Evolutionary conservation across 2,329 filamentous ascomycete genomes (phyloP), one percentile per base, ranked within the genome.

Genomic region (Pezicula rhizophila): DNA sequence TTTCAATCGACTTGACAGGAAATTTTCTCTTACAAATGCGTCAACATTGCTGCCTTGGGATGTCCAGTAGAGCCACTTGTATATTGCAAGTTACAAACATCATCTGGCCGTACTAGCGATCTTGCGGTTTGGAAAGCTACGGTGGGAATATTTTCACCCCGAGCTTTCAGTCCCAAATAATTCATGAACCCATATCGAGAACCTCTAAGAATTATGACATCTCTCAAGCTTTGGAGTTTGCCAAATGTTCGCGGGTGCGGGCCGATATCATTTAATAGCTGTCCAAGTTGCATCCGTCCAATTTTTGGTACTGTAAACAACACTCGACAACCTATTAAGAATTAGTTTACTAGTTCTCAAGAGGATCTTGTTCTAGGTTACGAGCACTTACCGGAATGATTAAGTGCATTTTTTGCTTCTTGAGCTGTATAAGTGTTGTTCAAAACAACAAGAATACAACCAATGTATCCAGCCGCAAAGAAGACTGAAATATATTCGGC

Each of bases 351-450:
- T 31, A 10, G 8, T 31, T 14, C 12, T 35, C 35, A 8, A 38
- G n/a, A 15, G 11, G 8, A 10, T 34, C 15, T 7, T 47, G 26
- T n/a, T 37, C 14, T 14, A 28, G 25, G 14, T 35, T 33, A 20
- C 28, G 35, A 18, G 11, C 15, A 64, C 72, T 54, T 67, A 85
- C 82, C 80, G 14, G 84, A 82, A 60, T 89, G 87, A 47, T 77
- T 76, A 25, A 91, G 66, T 8, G 84, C 87, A 65, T 86, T 85
- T 63, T 82, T 76, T 43, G 85, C 81, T 67, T 91, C 87, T 1
- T 77, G 79, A 2, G 82, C 75, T 1, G 87, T 91, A 63, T 91
- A 91, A 0, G 86, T 91, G 68, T 89, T 91, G 69, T 91, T 91
- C 56, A 91, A 70, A 40, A 90, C 88, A 25, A 90, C 86, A 46